Percentiles rank a stretch among this genome's conserved stretches.
Conservation (phyloP, 2,329 filamentous ascomycete species). For the Neobulgaria alba region DNA sequence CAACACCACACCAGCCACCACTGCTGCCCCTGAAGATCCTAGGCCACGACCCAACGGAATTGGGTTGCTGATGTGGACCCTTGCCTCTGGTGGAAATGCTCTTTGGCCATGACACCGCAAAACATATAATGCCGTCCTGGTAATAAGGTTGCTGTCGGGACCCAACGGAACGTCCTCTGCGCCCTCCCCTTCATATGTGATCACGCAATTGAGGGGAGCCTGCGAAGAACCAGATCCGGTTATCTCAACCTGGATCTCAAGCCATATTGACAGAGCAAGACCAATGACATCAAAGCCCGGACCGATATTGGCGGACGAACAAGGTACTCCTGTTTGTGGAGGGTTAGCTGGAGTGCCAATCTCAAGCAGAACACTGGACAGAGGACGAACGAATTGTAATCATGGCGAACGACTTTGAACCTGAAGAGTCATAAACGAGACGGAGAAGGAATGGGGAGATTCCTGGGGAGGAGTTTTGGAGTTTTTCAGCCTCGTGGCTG, state of each 20-base stretch:
- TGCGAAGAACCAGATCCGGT: constrained; percentile 38
- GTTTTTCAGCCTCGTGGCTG: neutral
- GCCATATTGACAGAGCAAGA: constrained; percentile 85
- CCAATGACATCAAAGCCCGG: constrained; percentile 98
- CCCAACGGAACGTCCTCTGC: constrained; percentile 68
- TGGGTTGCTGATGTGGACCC: constrained; percentile 90
- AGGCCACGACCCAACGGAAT: constrained; percentile 88
- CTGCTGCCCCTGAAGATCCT: constrained; percentile 91
- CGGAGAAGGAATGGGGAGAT: neutral
- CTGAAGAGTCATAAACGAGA: neutral
- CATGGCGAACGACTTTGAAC: neutral
- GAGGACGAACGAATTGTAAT: neutral
- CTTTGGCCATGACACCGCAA: constrained; percentile 84
- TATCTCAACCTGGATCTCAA: constrained; percentile 79
- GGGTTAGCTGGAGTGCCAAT: neutral
- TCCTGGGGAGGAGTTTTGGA: neutral
- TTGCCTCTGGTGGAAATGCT: constrained; percentile 75
- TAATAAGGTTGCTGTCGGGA: constrained; percentile 85
- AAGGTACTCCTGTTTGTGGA: constrained; percentile 52
- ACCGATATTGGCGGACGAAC: constrained; percentile 95
- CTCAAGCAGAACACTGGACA: neutral
- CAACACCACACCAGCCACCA: constrained; percentile 89
- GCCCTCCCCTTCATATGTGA: constrained; percentile 79
- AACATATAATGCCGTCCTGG: constrained; percentile 87
- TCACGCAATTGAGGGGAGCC: constrained; percentile 70